Evolutionary conservation across 1,139 yeast genomes (phyloP), one percentile per base, ranked within the genome.

Genomic region (Debaryomyces fabryi): DNA sequence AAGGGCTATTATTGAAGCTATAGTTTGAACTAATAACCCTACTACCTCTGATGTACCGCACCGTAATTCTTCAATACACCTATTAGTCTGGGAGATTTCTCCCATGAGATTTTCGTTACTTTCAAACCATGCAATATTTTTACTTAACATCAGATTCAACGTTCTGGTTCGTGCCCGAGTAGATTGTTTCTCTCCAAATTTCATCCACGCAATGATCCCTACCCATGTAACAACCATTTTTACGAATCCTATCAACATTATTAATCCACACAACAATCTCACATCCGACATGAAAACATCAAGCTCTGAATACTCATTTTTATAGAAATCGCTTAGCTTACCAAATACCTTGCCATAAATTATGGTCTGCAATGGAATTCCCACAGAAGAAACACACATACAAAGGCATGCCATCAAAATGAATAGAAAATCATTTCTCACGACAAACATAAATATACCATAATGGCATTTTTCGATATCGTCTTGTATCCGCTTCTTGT

Each of bases 51-150:
- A 82, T 12, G 82, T 73, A 0, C 95, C 90, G 0, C 79, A 67
- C 57, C 96, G 73, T 27, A 86, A 65, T 56, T 91, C 97, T 63
- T 90, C 96, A 23, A 88, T 75, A 55, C 95, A 86, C 54, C 96
- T 68, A 64, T 86, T 85, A 5, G 82, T 67, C 58, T 85, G 90
- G 5, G 86, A 74, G 5, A 87, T 57, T 24, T 81, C 79, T 7
- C 96, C 96, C 62, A 81, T 73, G 1, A 86, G 55, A 44, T 79
- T 77, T 3, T 69, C 65, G 44, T 75, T 74, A 1, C 58, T 57
- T 51, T 90, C 96, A 59, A 80, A 84, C 93, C 89, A 85, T 39
- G 65, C 64, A 16, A 81, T 59, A 0, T 73, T 62, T 49, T 72
- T 72, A 0, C 56, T 47, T 30, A 81, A 53, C 25, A 82, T 63